Percentiles rank a stretch among this genome's conserved stretches.
These are phyloP conservation scores for Lactarius deliciosus DNA, from an alignment of 768 basidiomycete species.

Conservation along the genomic window DNA sequence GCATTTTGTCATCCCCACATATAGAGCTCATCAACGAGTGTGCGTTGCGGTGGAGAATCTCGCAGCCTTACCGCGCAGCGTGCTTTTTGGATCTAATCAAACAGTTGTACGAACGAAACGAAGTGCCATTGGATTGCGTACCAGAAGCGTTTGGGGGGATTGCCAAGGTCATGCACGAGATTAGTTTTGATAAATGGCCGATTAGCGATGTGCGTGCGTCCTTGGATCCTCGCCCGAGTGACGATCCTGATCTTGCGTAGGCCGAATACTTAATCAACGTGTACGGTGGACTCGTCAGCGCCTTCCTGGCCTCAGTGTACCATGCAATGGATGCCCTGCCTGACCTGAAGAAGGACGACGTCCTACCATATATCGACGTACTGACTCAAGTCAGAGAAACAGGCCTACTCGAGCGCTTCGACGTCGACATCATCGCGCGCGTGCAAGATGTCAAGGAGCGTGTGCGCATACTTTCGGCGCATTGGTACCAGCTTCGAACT, in stretches of 20 bases:
- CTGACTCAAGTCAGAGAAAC: conserved; percentile 72
- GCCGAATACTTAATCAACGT: conserved; percentile 64
- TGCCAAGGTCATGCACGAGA: conserved; percentile 66
- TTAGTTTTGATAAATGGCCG: conserved; percentile 74
- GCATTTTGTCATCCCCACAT: conserved; percentile 79
- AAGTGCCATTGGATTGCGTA: conserved; percentile 93
- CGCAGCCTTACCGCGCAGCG: conserved; percentile 70
- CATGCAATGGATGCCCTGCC: conserved; percentile 79
- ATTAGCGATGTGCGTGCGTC: conserved; percentile 78
- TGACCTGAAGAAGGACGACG: conserved; percentile 66
- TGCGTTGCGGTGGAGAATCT: conserved; percentile 86
- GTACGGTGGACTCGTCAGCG: conserved; percentile 77
- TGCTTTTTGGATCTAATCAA: conserved; percentile 86
- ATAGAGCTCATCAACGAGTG: conserved; percentile 85
- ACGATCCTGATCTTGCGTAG: conserved; percentile 38
- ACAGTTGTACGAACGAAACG: conserved; percentile 82
- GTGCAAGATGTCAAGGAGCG: conserved; percentile 66
- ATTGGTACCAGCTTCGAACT: conserved; percentile 63
- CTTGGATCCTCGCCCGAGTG: conserved; percentile 14
- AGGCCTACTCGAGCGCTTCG: conserved; percentile 67
- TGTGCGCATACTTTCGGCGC: conserved; percentile 55
- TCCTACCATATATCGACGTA: conserved; percentile 62
- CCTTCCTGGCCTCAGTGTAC: conserved; percentile 82
- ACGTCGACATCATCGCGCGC: conserved; percentile 69
- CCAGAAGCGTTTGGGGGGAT: conserved; percentile 83